These are phyloP conservation scores for Daldinia concentrica DNA, from an alignment of 495 filamentous ascomycete species.

Conservation along the genomic window DNA sequence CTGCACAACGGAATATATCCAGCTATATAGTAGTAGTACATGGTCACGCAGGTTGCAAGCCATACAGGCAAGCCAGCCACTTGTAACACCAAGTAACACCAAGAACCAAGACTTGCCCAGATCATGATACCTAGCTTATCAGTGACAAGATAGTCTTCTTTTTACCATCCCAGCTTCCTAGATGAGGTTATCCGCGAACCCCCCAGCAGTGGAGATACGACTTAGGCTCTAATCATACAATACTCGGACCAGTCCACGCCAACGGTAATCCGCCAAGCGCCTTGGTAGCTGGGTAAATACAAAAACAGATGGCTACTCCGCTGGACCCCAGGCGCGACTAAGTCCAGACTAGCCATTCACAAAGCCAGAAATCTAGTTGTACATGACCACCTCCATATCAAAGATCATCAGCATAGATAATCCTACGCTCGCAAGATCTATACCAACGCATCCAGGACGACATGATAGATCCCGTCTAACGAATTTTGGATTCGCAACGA, in stretches of 20 bases:
- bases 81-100: too few species aligned
- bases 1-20: constrained; percentile 18
- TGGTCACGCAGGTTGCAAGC: constrained; percentile 1
- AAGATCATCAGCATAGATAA: background rate
- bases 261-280: constrained; percentile 21
- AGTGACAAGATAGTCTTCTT: constrained; percentile 7
- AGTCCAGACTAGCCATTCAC: background rate
- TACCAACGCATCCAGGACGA: background rate
- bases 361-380: background rate
- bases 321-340: constrained; percentile 3
- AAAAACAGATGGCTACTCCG: constrained; percentile 23
- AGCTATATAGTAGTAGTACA: constrained; percentile 5
- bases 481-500: background rate
- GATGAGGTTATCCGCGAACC: constrained; percentile 31
- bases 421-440: constrained; percentile 1
- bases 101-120: constrained; percentile 16
- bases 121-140: constrained; percentile 34
- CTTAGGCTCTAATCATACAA: constrained; percentile 30
- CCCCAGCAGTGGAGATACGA: constrained; percentile 12
- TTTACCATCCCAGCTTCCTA: constrained; percentile 27
- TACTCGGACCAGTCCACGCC: constrained; percentile 10
- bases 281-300: constrained; percentile 23
- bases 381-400: background rate
- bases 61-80: constrained; percentile 9
- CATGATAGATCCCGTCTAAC: background rate